Percentiles rank a stretch among this genome's conserved stretches.
These are phyloP conservation scores for Ajuga chamaepitys DNA, from an alignment of 257 asterid species.

Conservation along the genomic window DNA sequence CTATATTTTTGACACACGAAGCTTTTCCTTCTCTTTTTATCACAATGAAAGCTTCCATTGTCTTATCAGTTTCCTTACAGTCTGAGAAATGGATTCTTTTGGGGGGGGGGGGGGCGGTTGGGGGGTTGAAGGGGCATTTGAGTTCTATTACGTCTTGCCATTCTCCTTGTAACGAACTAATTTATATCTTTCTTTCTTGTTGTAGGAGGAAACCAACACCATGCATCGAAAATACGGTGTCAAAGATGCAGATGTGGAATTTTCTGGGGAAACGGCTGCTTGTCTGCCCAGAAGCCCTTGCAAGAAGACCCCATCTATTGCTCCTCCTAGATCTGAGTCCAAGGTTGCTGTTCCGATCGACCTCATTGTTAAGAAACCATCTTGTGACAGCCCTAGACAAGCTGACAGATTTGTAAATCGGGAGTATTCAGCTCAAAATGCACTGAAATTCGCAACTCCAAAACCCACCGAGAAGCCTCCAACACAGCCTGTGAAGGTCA, in stretches of 20 bases:
- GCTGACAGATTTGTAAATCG: slow-evolving; percentile 21
- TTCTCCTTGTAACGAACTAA: not conserved
- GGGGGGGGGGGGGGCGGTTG: no score
- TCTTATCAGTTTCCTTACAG: no score
- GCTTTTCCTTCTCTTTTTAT: no score
- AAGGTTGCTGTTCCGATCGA: slow-evolving; percentile 24
- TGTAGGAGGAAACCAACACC: slow-evolving; percentile 42
- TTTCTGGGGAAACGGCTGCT: slow-evolving; percentile 20
- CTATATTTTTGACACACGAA: no score
- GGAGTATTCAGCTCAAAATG: slow-evolving; percentile 29
- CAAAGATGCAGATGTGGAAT: slow-evolving; percentile 28
- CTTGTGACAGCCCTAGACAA: slow-evolving; percentile 37
- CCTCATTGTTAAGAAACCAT: slow-evolving; percentile 28
- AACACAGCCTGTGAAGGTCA: not conserved
- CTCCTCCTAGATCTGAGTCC: slow-evolving; percentile 26
- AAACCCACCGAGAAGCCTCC: slow-evolving; percentile 26
- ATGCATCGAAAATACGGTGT: slow-evolving; percentile 17
- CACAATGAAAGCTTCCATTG: no score
- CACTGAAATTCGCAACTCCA: slow-evolving; percentile 26
- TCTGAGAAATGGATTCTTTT: no score
- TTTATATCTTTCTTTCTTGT: slow-evolving; percentile 13
- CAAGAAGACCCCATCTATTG: slow-evolving; percentile 8
- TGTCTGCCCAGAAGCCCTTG: slow-evolving; percentile 43
- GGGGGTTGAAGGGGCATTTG: no score
- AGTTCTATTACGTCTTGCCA: no score